Conservation (phyloP, 768 basidiomycete species). For the Auricularia auricula-judae region DNA sequence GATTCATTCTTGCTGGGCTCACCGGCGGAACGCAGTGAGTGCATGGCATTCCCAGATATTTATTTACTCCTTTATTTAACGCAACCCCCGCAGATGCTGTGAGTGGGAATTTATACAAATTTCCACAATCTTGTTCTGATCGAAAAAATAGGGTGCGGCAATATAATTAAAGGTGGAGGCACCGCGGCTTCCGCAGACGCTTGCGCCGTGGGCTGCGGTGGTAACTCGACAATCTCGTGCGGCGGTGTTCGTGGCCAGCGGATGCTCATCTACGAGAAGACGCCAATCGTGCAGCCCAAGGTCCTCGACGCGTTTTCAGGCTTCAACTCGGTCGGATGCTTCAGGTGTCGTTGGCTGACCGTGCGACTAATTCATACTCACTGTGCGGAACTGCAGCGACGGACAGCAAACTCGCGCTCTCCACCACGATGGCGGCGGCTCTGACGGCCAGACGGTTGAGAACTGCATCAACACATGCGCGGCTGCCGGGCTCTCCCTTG, state of each 20-base stretch:
- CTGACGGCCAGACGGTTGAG: constrained; percentile 37
- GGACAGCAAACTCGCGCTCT: not conserved
- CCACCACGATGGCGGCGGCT: not conserved
- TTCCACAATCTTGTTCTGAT: not conserved
- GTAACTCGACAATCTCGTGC: not conserved
- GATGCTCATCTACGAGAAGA: not conserved
- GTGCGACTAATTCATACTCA: too few species aligned
- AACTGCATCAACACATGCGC: constrained; percentile 36
- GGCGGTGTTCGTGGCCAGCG: not conserved
- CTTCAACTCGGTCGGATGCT: not conserved
- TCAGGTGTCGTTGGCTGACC: not conserved
- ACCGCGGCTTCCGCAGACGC: not conserved
- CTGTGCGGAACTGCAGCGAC: not conserved
- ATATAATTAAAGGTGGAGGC: not conserved
- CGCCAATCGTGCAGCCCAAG: not conserved
- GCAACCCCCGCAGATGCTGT: not conserved
- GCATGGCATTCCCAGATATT: not conserved
- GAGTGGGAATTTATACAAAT: not conserved
- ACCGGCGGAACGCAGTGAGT: not conserved
- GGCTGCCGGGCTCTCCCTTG: constrained; percentile 41
- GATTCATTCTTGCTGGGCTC: not conserved
- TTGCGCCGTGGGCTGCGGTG: not conserved
- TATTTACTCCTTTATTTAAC: too few species aligned
- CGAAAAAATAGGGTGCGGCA: not conserved
- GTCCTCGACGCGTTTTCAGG: not conserved